Conservation (phyloP, 2,329 filamentous ascomycete genomes). For the Penicillium sp. region DNA sequence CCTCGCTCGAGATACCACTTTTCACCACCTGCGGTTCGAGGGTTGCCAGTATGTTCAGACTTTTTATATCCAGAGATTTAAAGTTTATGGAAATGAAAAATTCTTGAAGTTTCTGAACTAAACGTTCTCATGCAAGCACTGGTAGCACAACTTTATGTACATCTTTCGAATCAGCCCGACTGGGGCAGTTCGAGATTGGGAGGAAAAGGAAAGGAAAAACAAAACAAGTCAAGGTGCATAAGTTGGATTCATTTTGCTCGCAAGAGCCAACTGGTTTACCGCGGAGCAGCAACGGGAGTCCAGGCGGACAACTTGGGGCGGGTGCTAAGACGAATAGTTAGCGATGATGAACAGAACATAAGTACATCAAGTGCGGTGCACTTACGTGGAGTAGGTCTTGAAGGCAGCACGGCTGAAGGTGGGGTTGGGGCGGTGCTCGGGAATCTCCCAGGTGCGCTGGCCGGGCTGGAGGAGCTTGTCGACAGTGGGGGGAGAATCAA, state of each 20-base stretch:
- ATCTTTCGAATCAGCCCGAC: slow-evolving; percentile 30
- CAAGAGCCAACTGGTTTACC: slow-evolving; percentile 34
- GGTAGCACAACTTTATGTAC: slow-evolving; percentile 47
- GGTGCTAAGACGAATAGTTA: slow-evolving; percentile 31
- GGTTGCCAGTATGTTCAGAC: slow-evolving; percentile 14
- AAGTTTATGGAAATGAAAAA: slow-evolving; percentile 23
- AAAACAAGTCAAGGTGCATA: slow-evolving; percentile 19
- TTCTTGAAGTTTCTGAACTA: slow-evolving; percentile 19
- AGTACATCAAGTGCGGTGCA: slow-evolving; percentile 35
- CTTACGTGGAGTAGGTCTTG: slow-evolving; percentile 95
- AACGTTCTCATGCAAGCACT: slow-evolving; percentile 32
- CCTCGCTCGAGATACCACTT: slow-evolving; percentile 37
- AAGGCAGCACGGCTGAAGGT: slow-evolving; percentile 80
- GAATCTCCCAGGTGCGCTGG: slow-evolving; percentile 76
- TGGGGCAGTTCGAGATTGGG: slow-evolving; percentile 13
- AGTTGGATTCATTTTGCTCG: slow-evolving; percentile 28
- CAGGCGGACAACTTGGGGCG: slow-evolving; percentile 45
- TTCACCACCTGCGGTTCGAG: slow-evolving; percentile 26
- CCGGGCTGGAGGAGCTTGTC: slow-evolving; percentile 74
- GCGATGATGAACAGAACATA: neutral
- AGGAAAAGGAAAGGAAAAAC: slow-evolving; percentile 17
- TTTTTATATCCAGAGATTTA: slow-evolving; percentile 11
- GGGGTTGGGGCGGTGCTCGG: slow-evolving; percentile 73
- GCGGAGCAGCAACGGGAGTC: slow-evolving; percentile 45
- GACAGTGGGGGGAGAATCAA: slow-evolving; percentile 81